Base-by-base conservation (phyloP, 257 asterid species). In the Solanum medicagineum region DNA sequence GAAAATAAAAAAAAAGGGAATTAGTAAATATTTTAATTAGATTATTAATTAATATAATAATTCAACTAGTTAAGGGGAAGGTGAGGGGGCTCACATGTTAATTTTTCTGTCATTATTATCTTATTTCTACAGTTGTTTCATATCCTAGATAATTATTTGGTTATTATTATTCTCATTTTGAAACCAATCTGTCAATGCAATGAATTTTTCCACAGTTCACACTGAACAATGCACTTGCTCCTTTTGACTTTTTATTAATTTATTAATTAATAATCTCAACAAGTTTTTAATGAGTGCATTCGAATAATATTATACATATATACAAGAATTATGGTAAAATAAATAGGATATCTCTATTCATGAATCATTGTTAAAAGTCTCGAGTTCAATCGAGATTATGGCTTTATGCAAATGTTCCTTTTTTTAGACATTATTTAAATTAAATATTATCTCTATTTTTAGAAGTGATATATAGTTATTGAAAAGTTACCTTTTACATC, bases 81-180 rank as follows among this genome's bases (percentile, higher is more conserved):
- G 81, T 45, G 42, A 60, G 90, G 81, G 53, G 22, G 19, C n/a
- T 84, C 89, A 87, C 89, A 87, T 87, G 88, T 63, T 42, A 81
- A 85, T n/a, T 80, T 87, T 87, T 86, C 90, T 87, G 90, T 87
- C 89, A 80, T 63, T 81, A 26, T 20, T 26, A 66, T 55, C 13
- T 26, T 63, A 10, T 20, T 84, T 86, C 84, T 20, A 89, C 89
- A 89, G 85, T 86, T 85, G 70, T 87, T 84, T 55, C 51, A 63
- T 57, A 81, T 62, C 84, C 75, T 79, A 57, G 32, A 75, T 88
- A 81, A 68, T 81, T 81, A 17, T 81, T 57, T 17, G 69, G 63
- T 80, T 17, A 26, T 65, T 65, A 13, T 65, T 7, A 13, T 8
- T 16, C 13, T 22, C 81, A 29, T 49, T 71, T 16, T 74, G 45